These are phyloP conservation scores for Metschnikowia koreensis DNA, from an alignment of 805 yeast genomes.

Conservation along the genomic window DNA sequence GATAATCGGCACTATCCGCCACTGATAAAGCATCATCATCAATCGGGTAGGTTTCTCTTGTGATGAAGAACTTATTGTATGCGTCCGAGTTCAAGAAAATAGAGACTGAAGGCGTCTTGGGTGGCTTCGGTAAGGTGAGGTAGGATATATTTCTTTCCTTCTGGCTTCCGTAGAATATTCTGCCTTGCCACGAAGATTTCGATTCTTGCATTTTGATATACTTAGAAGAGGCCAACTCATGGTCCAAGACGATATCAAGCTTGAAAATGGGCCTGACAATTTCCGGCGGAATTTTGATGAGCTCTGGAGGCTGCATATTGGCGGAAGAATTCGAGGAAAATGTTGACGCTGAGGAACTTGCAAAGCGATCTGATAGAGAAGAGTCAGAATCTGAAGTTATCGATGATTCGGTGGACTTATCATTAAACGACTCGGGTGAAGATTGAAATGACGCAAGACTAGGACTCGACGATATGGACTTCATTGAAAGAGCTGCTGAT, in stretches of 20 bases:
- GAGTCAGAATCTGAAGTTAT: slow-evolving; percentile 31
- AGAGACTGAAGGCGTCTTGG: slow-evolving; percentile 16
- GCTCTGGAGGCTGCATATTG: slow-evolving; percentile 41
- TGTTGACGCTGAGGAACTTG: slow-evolving; percentile 14
- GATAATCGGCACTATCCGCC: slow-evolving; percentile 9
- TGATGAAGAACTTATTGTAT: slow-evolving; percentile 28
- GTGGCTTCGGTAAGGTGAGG: slow-evolving; percentile 15
- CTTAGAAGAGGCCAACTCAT: slow-evolving; percentile 36
- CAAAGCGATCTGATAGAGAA: slow-evolving; percentile 19
- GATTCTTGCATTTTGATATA: slow-evolving; percentile 15
- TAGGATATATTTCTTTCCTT: slow-evolving; percentile 1
- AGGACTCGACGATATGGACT: slow-evolving; percentile 38
- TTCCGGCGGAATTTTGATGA: slow-evolving; percentile 44
- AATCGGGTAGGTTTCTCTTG: slow-evolving; percentile 20
- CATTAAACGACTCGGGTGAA: slow-evolving; percentile 36
- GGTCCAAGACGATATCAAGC: slow-evolving; percentile 46
- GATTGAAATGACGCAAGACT: slow-evolving; percentile 38
- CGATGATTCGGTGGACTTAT: slow-evolving; percentile 32
- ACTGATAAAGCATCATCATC: slow-evolving; percentile 15
- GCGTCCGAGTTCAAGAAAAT: slow-evolving; percentile 26
- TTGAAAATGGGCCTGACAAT: slow-evolving; percentile 44
- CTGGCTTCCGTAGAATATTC: slow-evolving; percentile 9
- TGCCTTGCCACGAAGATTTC: slow-evolving; percentile 3
- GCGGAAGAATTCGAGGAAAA: slow-evolving; percentile 7
- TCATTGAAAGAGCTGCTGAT: slow-evolving; percentile 31